Base-by-base conservation (phyloP, 2,329 filamentous ascomycete species). In the Aureobasidium lini region DNA sequence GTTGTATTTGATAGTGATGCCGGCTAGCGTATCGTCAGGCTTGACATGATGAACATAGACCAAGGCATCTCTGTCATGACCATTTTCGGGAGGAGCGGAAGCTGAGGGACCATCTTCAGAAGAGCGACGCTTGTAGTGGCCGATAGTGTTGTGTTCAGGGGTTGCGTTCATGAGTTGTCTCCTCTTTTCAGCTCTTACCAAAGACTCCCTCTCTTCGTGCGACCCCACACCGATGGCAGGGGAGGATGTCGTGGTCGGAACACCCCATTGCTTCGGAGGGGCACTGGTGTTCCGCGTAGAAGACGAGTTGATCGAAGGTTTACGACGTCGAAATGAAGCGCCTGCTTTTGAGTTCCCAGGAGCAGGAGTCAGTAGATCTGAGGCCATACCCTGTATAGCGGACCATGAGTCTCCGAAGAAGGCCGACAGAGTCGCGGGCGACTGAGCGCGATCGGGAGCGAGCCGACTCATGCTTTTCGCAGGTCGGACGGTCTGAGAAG, bases 41-140 rank as follows among this genome's bases (percentile, higher is more conserved):
- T 86, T 82, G 16, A 97, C 90, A 67, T 88, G 85, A 73, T 99
- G 94, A 54, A 97, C 79, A 72, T 97, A 99, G 16, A 93, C 92
- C 63, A 97, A 76, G 23, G 90, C 88, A 65, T 95, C 88, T 65
- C 84, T 81, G 52, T 84, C 79, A 36, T 87, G 84, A 36, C 84
- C 79, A 53, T 85, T 81, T 54, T 74, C 76, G 13, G 77, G 76
- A 18, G 77, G 76, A 18, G 75, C 77, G 46, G 78, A 79, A n/a
- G 67, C 64, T 31, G 75, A 74, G 23, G 70, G 65, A 37, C 72
- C 70, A 48, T 89, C 86, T 66, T 89, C 86, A 4, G 87, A 90
- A 50, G 81, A 85, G 64, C 87, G 79, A 65, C 84, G 80, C 74
- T 90, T 90, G 69, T 77, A 75, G 63, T 75, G 75, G 32, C 77